Evolutionary conservation across 352 stramenopile genomes (phyloP), one percentile per base, ranked within the genome.

Genomic region (Thalassiosira pacifica): DNA sequence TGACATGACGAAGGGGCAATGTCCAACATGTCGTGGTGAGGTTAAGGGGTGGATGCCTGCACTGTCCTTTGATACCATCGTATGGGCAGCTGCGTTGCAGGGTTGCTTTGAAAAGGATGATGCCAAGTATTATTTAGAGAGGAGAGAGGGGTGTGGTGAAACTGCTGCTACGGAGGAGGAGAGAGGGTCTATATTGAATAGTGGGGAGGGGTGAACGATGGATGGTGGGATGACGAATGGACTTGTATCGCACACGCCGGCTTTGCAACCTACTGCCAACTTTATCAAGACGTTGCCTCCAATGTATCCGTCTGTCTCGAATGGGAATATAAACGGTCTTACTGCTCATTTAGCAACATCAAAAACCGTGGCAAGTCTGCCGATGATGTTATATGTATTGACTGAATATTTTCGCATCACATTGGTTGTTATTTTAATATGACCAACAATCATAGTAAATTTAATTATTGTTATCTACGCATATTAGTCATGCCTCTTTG

Each of bases 341-440:
- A 48, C 37, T 48, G 37, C 37, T 48, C 37, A 48, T 48, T 48
- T 48, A 48, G 6, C 37, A 48, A 48, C 37, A 48, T 48, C 37
- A 48, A 48, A 48, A 48, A 48, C 37, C 37, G 37, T 48, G 37
- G 37, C 37, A 48, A 48, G 6, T 48, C 37, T 48, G 37, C 37
- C 37, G 13, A 48, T 48, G 37, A 48, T 48, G 37, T 48, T 48
- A 48, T 48, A 48, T 48, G 37, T 48, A 48, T 48, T 48, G 37
- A 48, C 37, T 48, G 37, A 48, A 48, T 48, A 48, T 48, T 48
- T 6, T 48, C 13, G n/a, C 37, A 48, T 48, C 37, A 48, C 37
- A 48, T 48, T 48, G 37, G 37, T 48, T 48, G 37, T 48, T 48
- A 48, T 48, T 48, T 48, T 48, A 48, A 48, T 48, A 48, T 48